Percentiles rank a stretch among this genome's conserved stretches.
These are phyloP conservation scores for Aegle marmelos DNA, from an alignment of 345 rosid genomes.

Conservation along the genomic window DNA sequence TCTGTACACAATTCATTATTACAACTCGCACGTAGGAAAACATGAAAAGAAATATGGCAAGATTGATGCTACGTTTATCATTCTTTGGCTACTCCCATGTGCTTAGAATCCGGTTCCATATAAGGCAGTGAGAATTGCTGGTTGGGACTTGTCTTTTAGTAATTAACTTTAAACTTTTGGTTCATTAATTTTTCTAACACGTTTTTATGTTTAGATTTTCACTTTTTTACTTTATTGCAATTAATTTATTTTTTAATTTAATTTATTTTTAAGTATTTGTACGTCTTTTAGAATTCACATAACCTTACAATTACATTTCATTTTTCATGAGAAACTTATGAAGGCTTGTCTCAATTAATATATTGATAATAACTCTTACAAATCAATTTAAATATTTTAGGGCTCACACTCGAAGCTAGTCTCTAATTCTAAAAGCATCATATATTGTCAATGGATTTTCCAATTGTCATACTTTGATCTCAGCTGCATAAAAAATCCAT, in stretches of 20 bases:
- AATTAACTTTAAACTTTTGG: neutral
- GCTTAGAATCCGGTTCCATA: neutral
- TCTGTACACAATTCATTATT: neutral
- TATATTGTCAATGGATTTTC: neutral
- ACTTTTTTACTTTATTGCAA: too few species aligned
- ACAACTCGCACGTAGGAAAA: neutral
- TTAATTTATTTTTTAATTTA: too few species aligned
- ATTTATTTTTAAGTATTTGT: too few species aligned
- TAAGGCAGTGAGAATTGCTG: neutral
- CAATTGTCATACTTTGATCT: conserved; percentile 13
- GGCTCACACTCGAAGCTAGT: too few species aligned
- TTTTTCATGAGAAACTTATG: too few species aligned
- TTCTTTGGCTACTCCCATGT: neutral
- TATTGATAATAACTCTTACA: too few species aligned
- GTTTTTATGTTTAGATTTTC: too few species aligned
- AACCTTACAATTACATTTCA: too few species aligned
- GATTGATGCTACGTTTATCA: neutral
- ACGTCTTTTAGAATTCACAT: too few species aligned
- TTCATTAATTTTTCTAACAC: neutral
- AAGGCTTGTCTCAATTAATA: too few species aligned
- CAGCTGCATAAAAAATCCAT: conserved; percentile 2
- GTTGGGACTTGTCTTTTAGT: neutral
- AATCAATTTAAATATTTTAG: too few species aligned
- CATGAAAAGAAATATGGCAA: conserved; percentile 1
- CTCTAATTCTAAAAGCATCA: too few species aligned